Evolutionary conservation across 179 eudicot genomes (phyloP).

Genomic region (Silene coronaria): DNA sequence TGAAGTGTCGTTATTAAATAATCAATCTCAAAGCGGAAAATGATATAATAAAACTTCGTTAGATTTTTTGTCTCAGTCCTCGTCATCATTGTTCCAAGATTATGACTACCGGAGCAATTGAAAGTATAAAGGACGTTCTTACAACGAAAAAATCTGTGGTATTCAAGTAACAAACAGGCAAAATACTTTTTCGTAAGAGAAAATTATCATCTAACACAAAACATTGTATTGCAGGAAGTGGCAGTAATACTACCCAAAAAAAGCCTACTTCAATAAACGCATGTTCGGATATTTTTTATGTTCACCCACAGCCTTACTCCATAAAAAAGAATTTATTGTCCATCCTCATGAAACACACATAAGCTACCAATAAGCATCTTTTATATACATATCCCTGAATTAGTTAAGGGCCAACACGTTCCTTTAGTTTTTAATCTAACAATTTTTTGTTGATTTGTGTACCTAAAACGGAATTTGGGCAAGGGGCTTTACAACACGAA

Average conservation of each 20-base stretch:
- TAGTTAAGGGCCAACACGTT: background rate
- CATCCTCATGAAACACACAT: background rate
- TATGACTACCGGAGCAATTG: background rate
- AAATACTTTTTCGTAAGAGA: background rate
- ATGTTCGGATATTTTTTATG: background rate
- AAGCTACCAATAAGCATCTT: background rate
- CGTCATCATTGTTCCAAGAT: background rate
- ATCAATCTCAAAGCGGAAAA: no score
- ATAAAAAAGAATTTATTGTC: background rate
- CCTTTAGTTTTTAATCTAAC: background rate
- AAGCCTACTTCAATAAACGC: background rate
- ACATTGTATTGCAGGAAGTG: background rate
- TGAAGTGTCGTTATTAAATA: no score
- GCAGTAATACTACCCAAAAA: background rate
- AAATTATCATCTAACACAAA: background rate
- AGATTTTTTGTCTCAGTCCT: no score
- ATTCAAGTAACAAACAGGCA: background rate
- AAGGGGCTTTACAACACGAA: background rate
- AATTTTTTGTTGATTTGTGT: background rate
- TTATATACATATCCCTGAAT: background rate
- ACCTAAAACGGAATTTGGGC: background rate
- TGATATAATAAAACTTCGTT: no score
- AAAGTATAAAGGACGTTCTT: background rate
- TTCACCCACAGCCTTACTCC: background rate
- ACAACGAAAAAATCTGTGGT: background rate